These are phyloP conservation scores for Clonostachys byssicola DNA, from an alignment of 2,329 filamentous ascomycete genomes.

Conservation along the genomic window DNA sequence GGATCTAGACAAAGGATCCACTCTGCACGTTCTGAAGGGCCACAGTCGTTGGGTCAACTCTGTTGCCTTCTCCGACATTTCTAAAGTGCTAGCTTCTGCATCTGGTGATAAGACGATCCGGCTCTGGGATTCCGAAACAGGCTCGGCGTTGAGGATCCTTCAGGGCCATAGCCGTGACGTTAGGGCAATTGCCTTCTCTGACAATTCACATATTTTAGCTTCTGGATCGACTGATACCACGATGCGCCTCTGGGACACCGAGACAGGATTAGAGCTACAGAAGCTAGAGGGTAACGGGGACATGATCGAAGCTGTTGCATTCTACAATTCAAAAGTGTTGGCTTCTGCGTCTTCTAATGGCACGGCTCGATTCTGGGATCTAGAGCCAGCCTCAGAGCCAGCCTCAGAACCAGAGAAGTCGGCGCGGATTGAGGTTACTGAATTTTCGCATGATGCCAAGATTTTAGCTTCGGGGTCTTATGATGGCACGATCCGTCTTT, in stretches of 20 bases:
- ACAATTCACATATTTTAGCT: not conserved
- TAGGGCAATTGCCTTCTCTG: conserved; percentile 1
- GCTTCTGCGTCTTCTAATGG: not conserved
- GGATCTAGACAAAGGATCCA: too few species aligned
- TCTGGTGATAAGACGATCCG: too few species aligned
- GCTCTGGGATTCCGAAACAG: conserved; percentile 1
- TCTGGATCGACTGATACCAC: conserved; percentile 1
- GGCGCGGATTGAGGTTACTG: not conserved
- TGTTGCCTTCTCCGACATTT: too few species aligned
- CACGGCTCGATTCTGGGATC: conserved; percentile 1
- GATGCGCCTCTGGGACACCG: conserved; percentile 6
- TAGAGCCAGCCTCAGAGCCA: not conserved
- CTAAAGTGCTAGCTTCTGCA: too few species aligned
- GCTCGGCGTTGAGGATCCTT: not conserved
- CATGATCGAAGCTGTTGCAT: too few species aligned
- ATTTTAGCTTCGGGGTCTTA: not conserved
- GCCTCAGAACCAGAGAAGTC: too few species aligned
- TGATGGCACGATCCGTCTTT: conserved; percentile 1
- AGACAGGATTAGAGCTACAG: conserved; percentile 1
- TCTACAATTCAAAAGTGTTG: not conserved
- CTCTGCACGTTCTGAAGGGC: too few species aligned
- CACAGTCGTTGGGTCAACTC: too few species aligned
- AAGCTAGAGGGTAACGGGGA: conserved; percentile 3
- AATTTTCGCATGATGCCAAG: not conserved
- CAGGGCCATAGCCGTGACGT: not conserved